Conservation (phyloP, 2,329 filamentous ascomycete genomes). For the Colletotrichum sp. region DNA sequence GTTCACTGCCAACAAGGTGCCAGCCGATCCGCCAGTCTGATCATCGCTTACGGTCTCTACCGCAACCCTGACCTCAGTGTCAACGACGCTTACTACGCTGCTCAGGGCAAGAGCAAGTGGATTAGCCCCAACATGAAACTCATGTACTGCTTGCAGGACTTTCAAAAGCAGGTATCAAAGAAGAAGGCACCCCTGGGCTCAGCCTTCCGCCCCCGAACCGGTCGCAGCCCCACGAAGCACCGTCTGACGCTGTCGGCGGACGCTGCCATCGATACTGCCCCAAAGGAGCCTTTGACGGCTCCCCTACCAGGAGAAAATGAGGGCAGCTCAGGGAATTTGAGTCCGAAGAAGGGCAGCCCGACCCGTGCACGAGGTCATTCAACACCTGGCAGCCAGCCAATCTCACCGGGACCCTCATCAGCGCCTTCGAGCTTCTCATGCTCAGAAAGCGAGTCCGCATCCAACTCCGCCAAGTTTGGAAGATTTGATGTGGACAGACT, state of each 20-base stretch:
- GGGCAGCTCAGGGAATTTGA: constrained; percentile 42
- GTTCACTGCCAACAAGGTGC: constrained; percentile 88
- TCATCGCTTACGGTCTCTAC: constrained; percentile 85
- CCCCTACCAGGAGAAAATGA: constrained; percentile 57
- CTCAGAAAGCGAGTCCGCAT: constrained; percentile 53
- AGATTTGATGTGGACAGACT: constrained; percentile 43
- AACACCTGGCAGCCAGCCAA: constrained; percentile 52
- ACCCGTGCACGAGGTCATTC: constrained; percentile 58
- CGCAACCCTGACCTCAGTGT: constrained; percentile 78
- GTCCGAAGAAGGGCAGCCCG: constrained; percentile 45
- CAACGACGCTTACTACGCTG: constrained; percentile 82
- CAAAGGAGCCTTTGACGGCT: constrained; percentile 65
- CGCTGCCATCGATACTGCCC: constrained; percentile 51
- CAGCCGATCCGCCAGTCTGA: constrained; percentile 82
- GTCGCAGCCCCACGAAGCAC: constrained; percentile 65
- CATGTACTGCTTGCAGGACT: constrained; percentile 88
- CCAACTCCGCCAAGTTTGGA: constrained; percentile 40
- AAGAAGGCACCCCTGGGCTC: constrained; percentile 50
- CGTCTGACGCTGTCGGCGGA: constrained; percentile 65
- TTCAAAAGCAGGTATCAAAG: constrained; percentile 67
- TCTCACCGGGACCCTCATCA: constrained; percentile 69
- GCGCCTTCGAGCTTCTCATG: constrained; percentile 69
- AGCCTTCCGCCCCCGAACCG: constrained; percentile 53
- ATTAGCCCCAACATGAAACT: constrained; percentile 92
- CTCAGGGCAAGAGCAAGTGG: constrained; percentile 83